Base-by-base conservation (phyloP, 208 protist species). In the Tritrichomonas musculus region DNA sequence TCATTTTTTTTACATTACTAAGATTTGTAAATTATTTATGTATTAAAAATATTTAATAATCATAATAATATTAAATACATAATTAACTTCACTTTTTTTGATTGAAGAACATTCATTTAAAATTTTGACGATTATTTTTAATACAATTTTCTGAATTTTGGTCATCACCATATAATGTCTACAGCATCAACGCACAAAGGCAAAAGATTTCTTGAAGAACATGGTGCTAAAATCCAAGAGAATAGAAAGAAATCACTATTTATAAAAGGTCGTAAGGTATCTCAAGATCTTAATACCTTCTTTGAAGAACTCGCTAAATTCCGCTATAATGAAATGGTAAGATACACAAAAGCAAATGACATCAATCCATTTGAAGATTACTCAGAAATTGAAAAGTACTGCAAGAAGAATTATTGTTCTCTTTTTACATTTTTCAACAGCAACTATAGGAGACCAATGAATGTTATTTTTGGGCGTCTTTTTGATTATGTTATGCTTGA, bases 191-290 rank as follows among this genome's bases (percentile, higher is more conserved):
- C 73, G 11, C 73, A 84, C 30, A 84, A 53, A 84, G 73, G 73
- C 27, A 84, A 53, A 25, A 84, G 30, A n/a, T n/a, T 53, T 20
- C 20, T 53, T 30, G 44, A 49, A n/a, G 44, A 84, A 13, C 1
- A 44, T 13, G 27, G 17, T 8, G 41, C 33, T 53, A 84, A 84
- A 53, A 53, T 84, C 25, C 4, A 39, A 53, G 73, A 84, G 25
- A 84, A 84, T 25, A 84, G 73, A 47, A 84, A 84, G 25, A 9
- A 84, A 84, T 84, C 73, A 8, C 73, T 84, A 25, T 84, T 84
- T n/a, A 53, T 84, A 17, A 84, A 84, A 44, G 73, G 73, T 25
- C 13, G 64, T 33, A 72, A 72, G 25, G 13, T 72, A 8, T 44
- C 69, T 44, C 33, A 36, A 44, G 69, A 36, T 27, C 27, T 77